These are phyloP conservation scores for Lactifluus piperatus DNA, from an alignment of 768 basidiomycete genomes.

Conservation along the genomic window DNA sequence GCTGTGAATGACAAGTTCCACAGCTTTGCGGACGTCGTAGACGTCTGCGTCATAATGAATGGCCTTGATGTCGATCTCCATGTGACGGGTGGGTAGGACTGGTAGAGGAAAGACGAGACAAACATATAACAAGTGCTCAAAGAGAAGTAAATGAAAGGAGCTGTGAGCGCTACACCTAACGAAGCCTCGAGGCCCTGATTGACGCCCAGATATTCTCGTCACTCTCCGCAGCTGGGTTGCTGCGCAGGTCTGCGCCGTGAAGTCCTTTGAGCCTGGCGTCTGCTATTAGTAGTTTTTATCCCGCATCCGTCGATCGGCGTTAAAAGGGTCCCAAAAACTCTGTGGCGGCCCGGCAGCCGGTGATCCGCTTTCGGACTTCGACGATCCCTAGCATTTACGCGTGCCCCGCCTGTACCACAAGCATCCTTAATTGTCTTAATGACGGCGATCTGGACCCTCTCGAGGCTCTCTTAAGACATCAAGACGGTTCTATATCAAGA, in stretches of 20 bases:
- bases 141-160: not conserved
- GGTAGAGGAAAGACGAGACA: not conserved
- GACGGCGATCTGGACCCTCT: too few relatives aligned
- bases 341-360: too few relatives aligned
- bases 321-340: too few relatives aligned
- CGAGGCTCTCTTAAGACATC: too few relatives aligned
- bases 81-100: conserved; percentile 11
- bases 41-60: conserved; percentile 35
- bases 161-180: not conserved
- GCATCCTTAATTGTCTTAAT: too few relatives aligned
- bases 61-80: conserved; percentile 33
- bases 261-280: not conserved
- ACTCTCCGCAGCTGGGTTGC: not conserved
- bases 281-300: too few relatives aligned
- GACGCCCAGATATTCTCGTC: not conserved
- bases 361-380: too few relatives aligned
- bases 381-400: too few relatives aligned
- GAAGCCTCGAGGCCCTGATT: not conserved
- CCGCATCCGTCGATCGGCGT: too few relatives aligned
- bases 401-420: too few relatives aligned
- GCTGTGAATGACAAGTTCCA: conserved; percentile 51
- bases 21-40: conserved; percentile 47
- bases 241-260: not conserved
- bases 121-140: not conserved
- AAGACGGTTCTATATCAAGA: too few relatives aligned